Percentiles rank a stretch among this genome's conserved stretches.
Conservation (phyloP, 163 green algal genomes). For the Chlorella variabilis region DNA sequence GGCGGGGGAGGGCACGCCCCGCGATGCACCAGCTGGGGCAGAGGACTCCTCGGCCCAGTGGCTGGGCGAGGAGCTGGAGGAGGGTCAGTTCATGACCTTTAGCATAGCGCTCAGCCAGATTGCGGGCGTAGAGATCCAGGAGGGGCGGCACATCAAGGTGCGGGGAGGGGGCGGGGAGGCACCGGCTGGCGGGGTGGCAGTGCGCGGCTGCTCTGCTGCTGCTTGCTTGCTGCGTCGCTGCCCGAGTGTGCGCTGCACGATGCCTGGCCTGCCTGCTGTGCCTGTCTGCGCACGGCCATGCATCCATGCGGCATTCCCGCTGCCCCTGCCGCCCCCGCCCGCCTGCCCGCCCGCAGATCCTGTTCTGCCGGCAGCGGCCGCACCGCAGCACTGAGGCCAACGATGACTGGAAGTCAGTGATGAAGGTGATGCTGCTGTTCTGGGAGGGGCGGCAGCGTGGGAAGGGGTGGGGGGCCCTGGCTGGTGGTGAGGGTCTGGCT, state of each 20-base stretch:
- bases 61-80: slow-evolving; percentile 7
- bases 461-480: no score
- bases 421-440: slow-evolving; percentile 14
- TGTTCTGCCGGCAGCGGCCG: slow-evolving; percentile 20
- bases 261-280: no score
- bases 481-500: neutral
- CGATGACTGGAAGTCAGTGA: slow-evolving; percentile 22
- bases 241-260: no score
- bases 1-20: neutral
- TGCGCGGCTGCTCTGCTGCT: no score
- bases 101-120: slow-evolving; percentile 27
- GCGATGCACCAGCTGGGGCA: neutral
- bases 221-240: neutral
- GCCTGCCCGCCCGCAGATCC: neutral
- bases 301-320: no score
- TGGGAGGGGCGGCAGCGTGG: no score
- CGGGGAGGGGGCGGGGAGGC: neutral
- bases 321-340: no score
- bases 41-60: no score
- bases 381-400: slow-evolving; percentile 5
- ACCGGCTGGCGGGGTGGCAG: no score
- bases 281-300: no score
- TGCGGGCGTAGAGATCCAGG: slow-evolving; percentile 4
- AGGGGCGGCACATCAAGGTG: slow-evolving; percentile 31
- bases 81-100: slow-evolving; percentile 18